Evolutionary conservation across 495 filamentous ascomycete species (phyloP), one percentile per base, ranked within the genome.

Genomic region (Aspergillus funiculosus): DNA sequence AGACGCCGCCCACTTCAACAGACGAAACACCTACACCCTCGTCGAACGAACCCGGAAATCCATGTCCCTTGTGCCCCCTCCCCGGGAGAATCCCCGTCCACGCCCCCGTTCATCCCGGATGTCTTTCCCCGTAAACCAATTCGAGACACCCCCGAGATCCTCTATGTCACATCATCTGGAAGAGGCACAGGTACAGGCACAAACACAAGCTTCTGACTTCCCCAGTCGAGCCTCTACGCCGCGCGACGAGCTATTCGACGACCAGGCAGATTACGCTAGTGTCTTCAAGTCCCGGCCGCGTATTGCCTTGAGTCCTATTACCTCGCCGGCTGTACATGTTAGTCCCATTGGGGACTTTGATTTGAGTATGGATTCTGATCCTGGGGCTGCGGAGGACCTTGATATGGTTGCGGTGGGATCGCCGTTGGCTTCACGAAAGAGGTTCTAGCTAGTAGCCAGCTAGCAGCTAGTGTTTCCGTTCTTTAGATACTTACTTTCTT

Each of bases 241-340:
- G 3, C 66, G 69, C 18, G 79, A 83, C 53, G 63, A 74, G 38
- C 66, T 87, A 25, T 79, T 86, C 39, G 67, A 75, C 24, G 77
- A 79, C n/a, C 78, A 82, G 39, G 81, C 81, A 11, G 85, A 86
- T 52, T 89, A 92, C 57, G 83, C 85, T 37, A 85, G 83, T 39
- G 82, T 95, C 1, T 95, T 95, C 64, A 89, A 81, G 65, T 88
- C 86, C 28, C 64, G 89, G 48, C 89, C 89, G 1, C 85, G 82
- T 51, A 74, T 95, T 43, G 83, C 81, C 41, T 73, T 72, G 5
- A 94, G 89, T 65, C 86, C 87, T n/a, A 61, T 80, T 3, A 68
- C 75, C 2, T 81, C 78, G 21, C 82, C 82, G 5, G 67, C 65
- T 25, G 70, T 73, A 10, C 70, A 73, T 62, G 38, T 71, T 5